Base-by-base conservation (phyloP, 2,329 filamentous ascomycete species). In the Scortechinia acanthostroma region DNA sequence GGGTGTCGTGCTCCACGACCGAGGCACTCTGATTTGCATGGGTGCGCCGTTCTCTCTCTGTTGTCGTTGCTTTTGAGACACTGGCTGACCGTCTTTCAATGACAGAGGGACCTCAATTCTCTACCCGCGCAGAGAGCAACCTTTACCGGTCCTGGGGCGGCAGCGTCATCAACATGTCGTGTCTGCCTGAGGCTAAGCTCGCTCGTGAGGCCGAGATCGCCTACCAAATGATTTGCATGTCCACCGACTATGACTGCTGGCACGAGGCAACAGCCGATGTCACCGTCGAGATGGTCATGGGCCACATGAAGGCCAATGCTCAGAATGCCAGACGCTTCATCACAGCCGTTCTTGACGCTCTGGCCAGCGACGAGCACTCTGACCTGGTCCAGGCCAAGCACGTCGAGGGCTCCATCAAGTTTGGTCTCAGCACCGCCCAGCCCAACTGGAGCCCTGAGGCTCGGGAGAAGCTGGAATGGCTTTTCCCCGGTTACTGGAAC, bases 161-260 rank as follows among this genome's bases (percentile, higher is more conserved):
- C 54, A 86, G 80, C 52, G 88, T 97, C 45, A 97, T 98, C 74
- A 97, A 97, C 77, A 98, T 98, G 93, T 95, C 88, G 40, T 86
- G 85, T 14, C 76, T 98, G 15, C 93, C 93, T 17, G 93, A 98
- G 70, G 87, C 91, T 43, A 98, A 98, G 74, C 82, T 98, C 17
- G 93, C 93, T 6, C 83, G 88, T 45, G 93, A 98, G 71, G 93
- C 93, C 20, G 93, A 98, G 72, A 86, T 98, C 55, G 86, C 86
- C 25, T 97, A 97, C 67, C 90, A 95, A 71, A 94, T 96, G 79
- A 95, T 98, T 58, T 95, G 91, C 74, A 98, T 98, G 93, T 88
- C 89, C 23, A 98, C 93, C 21, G 93, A 98, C 71, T 98, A 98
- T 65, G 93, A 98, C 72, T 97, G 91, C 80, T 98, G 93, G 93